Base-by-base conservation (phyloP, 1,284 basidiomycete species). In the Moesziomyces antarcticus region DNA sequence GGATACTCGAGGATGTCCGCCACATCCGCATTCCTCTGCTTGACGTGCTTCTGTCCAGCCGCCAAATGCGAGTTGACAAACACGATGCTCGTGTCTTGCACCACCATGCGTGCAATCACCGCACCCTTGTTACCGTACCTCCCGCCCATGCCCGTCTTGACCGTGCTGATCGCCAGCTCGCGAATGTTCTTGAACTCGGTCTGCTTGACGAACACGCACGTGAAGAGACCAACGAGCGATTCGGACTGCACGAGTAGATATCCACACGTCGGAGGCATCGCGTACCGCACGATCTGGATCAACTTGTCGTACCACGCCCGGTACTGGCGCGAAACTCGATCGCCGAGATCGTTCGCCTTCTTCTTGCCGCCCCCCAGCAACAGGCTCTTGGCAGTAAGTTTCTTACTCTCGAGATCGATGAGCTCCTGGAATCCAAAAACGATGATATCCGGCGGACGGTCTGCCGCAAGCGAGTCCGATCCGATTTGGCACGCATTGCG, bases 121-220 rank as follows among this genome's bases (percentile, higher is more conserved):
- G 92, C 94, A 16, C 96, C 96, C 91, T 99, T 98, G 85, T 99
- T 99, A 1, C 96, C 96, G 82, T 96, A 97, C 65, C 91, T 87
- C 6, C 93, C 93, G 1, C 92, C 91, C 88, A 98, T 92, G 0
- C 96, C 96, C 22, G 93, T 87, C 85, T 98, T 98, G 71, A 97
- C 88, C 0, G 90, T 92, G 1, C 90, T 90, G 35, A 93, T 90
- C 8, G 90, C 88, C 11, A 89, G 86, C 82, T 95, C 91, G 70
- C 89, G 88, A 57, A 97, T 84, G 44, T 86, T 85, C 10, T 82
- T 78, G 60, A 82, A 82, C 68, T 87, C 48, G 61, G 45, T 83
- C 83, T 78, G 87, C 86, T 91, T 92, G 75, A 96, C 89, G 72
- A 98, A 94, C 27, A 97, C 88, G 74, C 92, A 93, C 8, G 89